phyloP scores from a whole-genome alignment of 2,329 filamentous ascomycete species.

The Stemphylium lycopersici region DNA sequence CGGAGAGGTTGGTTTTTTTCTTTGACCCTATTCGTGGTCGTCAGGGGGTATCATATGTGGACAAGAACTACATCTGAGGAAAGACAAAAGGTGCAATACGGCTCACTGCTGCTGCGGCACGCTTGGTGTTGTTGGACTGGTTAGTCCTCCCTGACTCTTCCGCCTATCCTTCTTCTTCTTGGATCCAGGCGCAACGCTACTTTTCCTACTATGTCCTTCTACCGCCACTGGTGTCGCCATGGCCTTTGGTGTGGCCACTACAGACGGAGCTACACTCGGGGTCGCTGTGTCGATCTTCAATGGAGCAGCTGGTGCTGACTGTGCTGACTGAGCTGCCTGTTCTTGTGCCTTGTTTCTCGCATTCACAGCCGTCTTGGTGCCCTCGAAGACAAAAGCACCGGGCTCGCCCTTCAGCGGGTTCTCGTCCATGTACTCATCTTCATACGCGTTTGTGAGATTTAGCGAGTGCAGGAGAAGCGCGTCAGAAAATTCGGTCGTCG shows the following conservation, averaged over 20 bases:
- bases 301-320: constrained; percentile 19
- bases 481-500: constrained; percentile 40
- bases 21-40: too few species aligned
- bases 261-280: constrained; percentile 35
- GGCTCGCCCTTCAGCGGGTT: constrained; percentile 68
- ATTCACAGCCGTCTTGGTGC: constrained; percentile 51
- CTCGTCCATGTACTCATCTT: constrained; percentile 69
- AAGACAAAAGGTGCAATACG: not conserved
- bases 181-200: constrained; percentile 33
- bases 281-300: constrained; percentile 28
- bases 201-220: constrained; percentile 31
- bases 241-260: constrained; percentile 38
- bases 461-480: constrained; percentile 54
- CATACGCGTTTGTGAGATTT: constrained; percentile 59
- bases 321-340: constrained; percentile 24
- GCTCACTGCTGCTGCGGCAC: constrained; percentile 4
- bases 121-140: constrained; percentile 42
- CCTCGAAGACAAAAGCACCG: constrained; percentile 64
- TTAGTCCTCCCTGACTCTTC: constrained; percentile 46
- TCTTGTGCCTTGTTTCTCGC: constrained; percentile 49
- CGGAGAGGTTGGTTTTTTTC: not conserved
- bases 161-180: constrained; percentile 44
- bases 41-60: constrained; percentile 14
- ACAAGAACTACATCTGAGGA: not conserved
- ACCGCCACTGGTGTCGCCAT: constrained; percentile 22